Evolutionary conservation across 208 protist genomes (phyloP).

Genomic region (Crithidia sp.): DNA sequence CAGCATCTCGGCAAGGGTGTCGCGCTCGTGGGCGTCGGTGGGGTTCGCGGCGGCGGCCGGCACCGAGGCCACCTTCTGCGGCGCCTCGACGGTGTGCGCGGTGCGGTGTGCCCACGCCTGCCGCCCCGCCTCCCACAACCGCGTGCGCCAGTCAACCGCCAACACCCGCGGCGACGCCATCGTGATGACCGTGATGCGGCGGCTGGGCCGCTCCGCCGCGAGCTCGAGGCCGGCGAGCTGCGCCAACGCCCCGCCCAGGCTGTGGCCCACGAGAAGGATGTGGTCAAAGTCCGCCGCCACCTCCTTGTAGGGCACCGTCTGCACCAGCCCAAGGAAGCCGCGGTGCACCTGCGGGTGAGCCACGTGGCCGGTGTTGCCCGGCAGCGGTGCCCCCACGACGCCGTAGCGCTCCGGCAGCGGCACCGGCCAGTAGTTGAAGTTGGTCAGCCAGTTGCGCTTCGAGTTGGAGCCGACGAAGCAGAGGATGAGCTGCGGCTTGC

Average conservation of each 20-base stretch:
- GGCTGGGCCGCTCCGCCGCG: constrained; percentile 44
- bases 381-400: constrained; percentile 23
- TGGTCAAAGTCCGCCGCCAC: constrained; percentile 54
- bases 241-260: constrained; percentile 62
- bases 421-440: constrained; percentile 47
- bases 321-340: constrained; percentile 54
- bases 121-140: constrained; percentile 3
- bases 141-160: constrained; percentile 28
- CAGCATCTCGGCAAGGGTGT: constrained; percentile 31
- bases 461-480: constrained; percentile 66
- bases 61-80: background rate
- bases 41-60: background rate
- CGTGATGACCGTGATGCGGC: constrained; percentile 66
- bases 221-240: constrained; percentile 64
- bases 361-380: background rate
- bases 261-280: constrained; percentile 70
- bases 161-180: constrained; percentile 71
- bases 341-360: constrained; percentile 38
- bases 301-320: constrained; percentile 55
- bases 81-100: background rate
- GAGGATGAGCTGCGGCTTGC: constrained; percentile 67
- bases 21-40: constrained; percentile 19
- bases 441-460: constrained; percentile 61
- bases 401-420: constrained; percentile 46
- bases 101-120: constrained; percentile 1